Conservation (phyloP, 2,329 filamentous ascomycete species). For the Parastagonospora nodorum region DNA sequence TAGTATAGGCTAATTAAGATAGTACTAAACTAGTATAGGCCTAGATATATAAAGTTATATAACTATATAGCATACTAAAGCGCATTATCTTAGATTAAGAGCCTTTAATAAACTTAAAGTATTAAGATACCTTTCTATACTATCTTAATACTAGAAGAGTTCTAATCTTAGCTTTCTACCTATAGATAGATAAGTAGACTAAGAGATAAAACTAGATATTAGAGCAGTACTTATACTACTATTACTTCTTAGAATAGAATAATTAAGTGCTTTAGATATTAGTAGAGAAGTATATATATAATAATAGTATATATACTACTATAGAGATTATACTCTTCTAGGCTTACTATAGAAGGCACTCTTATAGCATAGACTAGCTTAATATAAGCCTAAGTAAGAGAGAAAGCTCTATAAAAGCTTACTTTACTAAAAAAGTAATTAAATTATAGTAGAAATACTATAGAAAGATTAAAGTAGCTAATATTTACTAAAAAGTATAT, state of each 20-base stretch:
- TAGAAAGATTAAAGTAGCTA: background rate
- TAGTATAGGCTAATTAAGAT: background rate
- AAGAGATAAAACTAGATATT: background rate
- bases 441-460: too few relatives aligned
- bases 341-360: background rate
- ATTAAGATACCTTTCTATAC: constrained; percentile 1
- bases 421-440: too few relatives aligned
- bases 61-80: constrained; percentile 1
- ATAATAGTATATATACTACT: background rate
- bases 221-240: background rate
- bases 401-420: background rate
- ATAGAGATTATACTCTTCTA: background rate
- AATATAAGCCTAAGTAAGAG: background rate
- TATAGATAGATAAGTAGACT: background rate
- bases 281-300: background rate
- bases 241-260: background rate
- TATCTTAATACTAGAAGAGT: background rate
- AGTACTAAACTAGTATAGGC: background rate
- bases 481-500: background rate
- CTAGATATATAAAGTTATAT: background rate
- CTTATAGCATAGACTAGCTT: background rate
- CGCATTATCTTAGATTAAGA: background rate
- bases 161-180: background rate
- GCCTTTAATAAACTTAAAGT: background rate
- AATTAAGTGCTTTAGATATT: background rate